Percentiles rank a stretch among this genome's conserved stretches.
These are phyloP conservation scores for Hypoxylon intermedium DNA, from an alignment of 495 filamentous ascomycete genomes.

Conservation along the genomic window DNA sequence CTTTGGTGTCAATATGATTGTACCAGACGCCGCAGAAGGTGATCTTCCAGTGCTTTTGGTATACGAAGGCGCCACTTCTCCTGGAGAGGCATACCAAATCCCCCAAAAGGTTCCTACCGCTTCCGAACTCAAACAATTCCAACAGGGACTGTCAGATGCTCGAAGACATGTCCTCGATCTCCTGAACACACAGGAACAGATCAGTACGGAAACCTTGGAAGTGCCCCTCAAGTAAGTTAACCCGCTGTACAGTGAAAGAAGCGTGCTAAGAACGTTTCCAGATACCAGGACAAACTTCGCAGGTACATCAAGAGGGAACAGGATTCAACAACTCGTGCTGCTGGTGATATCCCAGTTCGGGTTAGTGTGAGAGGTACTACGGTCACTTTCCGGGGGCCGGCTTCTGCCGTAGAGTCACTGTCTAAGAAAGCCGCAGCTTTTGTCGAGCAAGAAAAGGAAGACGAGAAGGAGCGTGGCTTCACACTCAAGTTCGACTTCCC, in stretches of 20 bases:
- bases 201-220: constrained; percentile 69
- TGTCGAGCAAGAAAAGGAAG: constrained; percentile 80
- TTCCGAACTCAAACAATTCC: constrained; percentile 67
- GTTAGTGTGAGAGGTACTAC: constrained; percentile 62
- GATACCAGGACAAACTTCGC: constrained; percentile 74
- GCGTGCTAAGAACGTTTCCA: constrained; percentile 24
- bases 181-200: constrained; percentile 73
- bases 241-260: not conserved
- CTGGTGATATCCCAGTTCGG: constrained; percentile 75
- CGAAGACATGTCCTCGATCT: constrained; percentile 71
- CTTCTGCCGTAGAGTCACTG: constrained; percentile 71
- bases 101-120: constrained; percentile 65
- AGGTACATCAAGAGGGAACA: constrained; percentile 81
- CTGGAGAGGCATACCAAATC: constrained; percentile 67
- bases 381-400: constrained; percentile 78
- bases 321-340: constrained; percentile 59
- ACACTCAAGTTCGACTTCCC: constrained; percentile 88
- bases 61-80: constrained; percentile 72
- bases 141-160: constrained; percentile 74
- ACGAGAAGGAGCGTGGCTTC: constrained; percentile 88
- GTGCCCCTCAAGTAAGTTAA: constrained; percentile 72
- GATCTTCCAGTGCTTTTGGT: constrained; percentile 75
- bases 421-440: constrained; percentile 74
- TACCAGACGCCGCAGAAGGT: constrained; percentile 68
- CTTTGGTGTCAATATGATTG: constrained; percentile 78